phyloP scores from a whole-genome alignment of 1,284 basidiomycete genomes.

The Calocybe gambosa region DNA sequence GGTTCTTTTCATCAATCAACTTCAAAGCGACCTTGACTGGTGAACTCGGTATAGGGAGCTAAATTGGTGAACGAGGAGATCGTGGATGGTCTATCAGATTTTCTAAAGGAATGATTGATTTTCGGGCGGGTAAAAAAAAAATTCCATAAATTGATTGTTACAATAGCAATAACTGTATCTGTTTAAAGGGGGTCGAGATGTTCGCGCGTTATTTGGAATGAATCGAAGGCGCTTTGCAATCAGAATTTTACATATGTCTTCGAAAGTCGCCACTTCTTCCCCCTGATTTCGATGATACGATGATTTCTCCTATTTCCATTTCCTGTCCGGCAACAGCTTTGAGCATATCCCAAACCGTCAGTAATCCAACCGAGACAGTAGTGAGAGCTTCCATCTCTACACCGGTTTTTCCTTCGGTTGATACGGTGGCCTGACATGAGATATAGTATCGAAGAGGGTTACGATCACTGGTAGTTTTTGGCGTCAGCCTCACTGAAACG shows the following conservation, averaged over 20 bases:
- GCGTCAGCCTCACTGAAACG: conserved; percentile 55
- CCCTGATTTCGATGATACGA: conserved; percentile 65
- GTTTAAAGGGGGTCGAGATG: too few species aligned
- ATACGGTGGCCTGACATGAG: conserved; percentile 59
- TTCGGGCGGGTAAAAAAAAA: not conserved
- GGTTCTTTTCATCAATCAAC: conserved; percentile 25
- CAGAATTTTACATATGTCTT: conserved; percentile 15
- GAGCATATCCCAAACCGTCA: conserved; percentile 91
- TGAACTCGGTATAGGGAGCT: conserved; percentile 34
- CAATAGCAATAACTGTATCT: too few species aligned
- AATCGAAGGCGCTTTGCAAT: not conserved
- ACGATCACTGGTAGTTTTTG: conserved; percentile 26
- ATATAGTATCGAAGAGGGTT: conserved; percentile 41
- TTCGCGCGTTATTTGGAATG: too few species aligned
- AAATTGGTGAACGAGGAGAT: conserved; percentile 58
- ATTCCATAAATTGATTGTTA: too few species aligned
- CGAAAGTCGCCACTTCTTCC: conserved; percentile 69
- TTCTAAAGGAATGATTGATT: conserved; percentile 17
- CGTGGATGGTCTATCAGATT: conserved; percentile 22
- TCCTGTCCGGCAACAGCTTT: conserved; percentile 83
- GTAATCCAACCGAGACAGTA: conserved; percentile 69
- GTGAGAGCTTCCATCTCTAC: conserved; percentile 95
- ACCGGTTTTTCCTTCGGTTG: conserved; percentile 76
- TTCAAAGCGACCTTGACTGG: not conserved
- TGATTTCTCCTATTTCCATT: conserved; percentile 70